Conservation (phyloP, 2,329 filamentous ascomycete species). For the Ascochyta rabiei region DNA sequence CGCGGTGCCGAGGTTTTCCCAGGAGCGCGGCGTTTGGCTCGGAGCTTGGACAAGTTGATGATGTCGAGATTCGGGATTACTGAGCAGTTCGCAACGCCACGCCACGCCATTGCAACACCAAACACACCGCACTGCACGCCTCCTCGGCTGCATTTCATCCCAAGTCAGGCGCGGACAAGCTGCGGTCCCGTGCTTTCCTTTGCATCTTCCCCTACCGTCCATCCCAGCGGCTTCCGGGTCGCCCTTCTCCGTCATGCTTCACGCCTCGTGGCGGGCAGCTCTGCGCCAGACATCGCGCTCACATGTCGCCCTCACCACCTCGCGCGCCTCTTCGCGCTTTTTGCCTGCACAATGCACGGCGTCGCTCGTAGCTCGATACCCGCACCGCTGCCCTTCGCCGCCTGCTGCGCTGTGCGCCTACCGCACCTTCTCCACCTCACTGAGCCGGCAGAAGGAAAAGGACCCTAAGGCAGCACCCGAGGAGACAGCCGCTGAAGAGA, state of each 20-base stretch:
- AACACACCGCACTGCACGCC: slow-evolving; percentile 15
- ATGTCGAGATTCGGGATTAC: slow-evolving; percentile 18
- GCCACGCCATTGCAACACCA: slow-evolving; percentile 8
- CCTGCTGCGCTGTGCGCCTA: slow-evolving; percentile 41
- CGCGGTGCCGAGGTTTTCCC: not conserved
- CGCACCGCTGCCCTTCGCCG: slow-evolving; percentile 34
- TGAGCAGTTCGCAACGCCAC: slow-evolving; percentile 12
- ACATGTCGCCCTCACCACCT: slow-evolving; percentile 41
- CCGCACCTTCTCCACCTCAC: slow-evolving; percentile 49
- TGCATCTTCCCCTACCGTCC: not conserved
- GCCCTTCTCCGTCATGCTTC: slow-evolving; percentile 58
- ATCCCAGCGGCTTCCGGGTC: slow-evolving; percentile 14
- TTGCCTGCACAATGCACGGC: slow-evolving; percentile 42
- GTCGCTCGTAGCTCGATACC: slow-evolving; percentile 30
- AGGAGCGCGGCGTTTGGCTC: slow-evolving; percentile 7
- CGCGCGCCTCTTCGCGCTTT: slow-evolving; percentile 31
- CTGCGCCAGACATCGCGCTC: slow-evolving; percentile 58
- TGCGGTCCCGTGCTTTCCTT: slow-evolving; percentile 11
- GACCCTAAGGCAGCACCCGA: slow-evolving; percentile 56
- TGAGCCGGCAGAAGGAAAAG: slow-evolving; percentile 62
- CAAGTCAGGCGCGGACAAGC: slow-evolving; percentile 8
- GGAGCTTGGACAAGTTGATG: slow-evolving; percentile 15
- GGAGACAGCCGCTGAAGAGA: slow-evolving; percentile 45
- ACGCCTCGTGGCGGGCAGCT: slow-evolving; percentile 68
- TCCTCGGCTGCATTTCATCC: slow-evolving; percentile 13